Evolutionary conservation across 2,329 filamentous ascomycete species (phyloP), one percentile per base, ranked within the genome.

Genomic region (Penicillium polonicum): DNA sequence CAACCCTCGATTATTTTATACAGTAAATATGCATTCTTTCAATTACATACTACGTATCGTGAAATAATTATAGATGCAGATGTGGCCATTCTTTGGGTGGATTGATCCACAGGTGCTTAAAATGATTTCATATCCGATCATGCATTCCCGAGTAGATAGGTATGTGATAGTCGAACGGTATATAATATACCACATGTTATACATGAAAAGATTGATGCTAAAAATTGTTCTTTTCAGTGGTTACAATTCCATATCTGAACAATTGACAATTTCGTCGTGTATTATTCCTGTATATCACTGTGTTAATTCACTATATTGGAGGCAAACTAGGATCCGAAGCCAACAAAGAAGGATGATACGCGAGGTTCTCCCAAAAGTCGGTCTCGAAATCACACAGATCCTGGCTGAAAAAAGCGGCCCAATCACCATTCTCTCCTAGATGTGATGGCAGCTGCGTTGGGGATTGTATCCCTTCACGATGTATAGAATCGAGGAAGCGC

Each of bases 301-400:
- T 25, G 0, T 13, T 25, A 10, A n/a, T 7, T 4, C 5, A 8
- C 23, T 60, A 67, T 10, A 66, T 55, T 49, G 38, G 19, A 46
- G 63, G 63, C 38, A 67, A 57, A 6, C 56, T 55, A 31, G 61
- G 52, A 58, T 67, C 65, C 19, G 65, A 48, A 19, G 60, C 64
- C 38, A 65, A 33, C 33, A 69, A 57, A 23, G 65, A 66, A 2
- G 67, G 68, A 55, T 69, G 68, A 54, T 69, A 68, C 9, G 68
- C 66, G 27, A 70, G 39, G 25, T 60, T 65, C 38, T 68, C 60
- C 68, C 65, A 70, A 44, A 69, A 70, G 4, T 60, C 66, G 39
- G 63, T 61, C 48, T 70, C 67, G 21, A 66, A 68, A 54, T 70
- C 68, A 62, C 63, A 68, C 29, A 65, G 36, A 59, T 68, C 63